These are phyloP conservation scores for Botrytis fabae DNA, from an alignment of 2,329 filamentous ascomycete genomes.

Conservation along the genomic window DNA sequence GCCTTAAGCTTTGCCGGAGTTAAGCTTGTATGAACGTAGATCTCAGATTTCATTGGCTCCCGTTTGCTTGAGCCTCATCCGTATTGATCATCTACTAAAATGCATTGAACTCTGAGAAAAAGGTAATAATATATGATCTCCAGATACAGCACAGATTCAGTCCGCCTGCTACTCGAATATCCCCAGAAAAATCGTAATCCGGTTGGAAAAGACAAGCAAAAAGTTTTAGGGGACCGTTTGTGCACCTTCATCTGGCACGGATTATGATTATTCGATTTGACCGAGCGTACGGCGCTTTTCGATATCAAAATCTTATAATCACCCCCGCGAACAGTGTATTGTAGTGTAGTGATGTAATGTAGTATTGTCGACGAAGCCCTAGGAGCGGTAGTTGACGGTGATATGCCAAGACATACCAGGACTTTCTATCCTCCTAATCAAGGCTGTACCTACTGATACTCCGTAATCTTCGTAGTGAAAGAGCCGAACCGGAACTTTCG, in stretches of 20 bases:
- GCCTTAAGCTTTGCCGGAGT: not conserved
- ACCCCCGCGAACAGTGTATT: not conserved
- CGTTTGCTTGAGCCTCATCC: not conserved
- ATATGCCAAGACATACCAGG: not conserved
- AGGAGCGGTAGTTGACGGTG: not conserved
- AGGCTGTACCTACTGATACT: not conserved
- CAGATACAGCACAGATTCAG: not conserved
- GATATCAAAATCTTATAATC: not conserved
- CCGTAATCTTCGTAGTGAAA: not conserved
- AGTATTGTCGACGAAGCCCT: not conserved
- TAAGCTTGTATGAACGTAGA: not conserved
- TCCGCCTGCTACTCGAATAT: not conserved
- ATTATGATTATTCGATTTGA: not conserved
- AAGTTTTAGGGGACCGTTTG: not conserved
- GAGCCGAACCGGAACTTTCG: not conserved
- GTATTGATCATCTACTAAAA: not conserved
- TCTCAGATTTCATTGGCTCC: not conserved
- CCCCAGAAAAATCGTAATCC: not conserved
- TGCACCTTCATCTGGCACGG: not conserved
- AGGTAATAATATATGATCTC: not conserved
- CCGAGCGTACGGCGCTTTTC: conserved; percentile 13
- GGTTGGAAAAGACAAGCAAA: not conserved
- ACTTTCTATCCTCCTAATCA: not conserved
- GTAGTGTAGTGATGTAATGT: not conserved
- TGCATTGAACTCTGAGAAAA: not conserved